A percentile compares a stretch with the other conserved stretches of the same genome.
Evolutionary conservation across 2,329 filamentous ascomycete genomes (phyloP).

Genomic region (Ophiostoma piceae): DNA sequence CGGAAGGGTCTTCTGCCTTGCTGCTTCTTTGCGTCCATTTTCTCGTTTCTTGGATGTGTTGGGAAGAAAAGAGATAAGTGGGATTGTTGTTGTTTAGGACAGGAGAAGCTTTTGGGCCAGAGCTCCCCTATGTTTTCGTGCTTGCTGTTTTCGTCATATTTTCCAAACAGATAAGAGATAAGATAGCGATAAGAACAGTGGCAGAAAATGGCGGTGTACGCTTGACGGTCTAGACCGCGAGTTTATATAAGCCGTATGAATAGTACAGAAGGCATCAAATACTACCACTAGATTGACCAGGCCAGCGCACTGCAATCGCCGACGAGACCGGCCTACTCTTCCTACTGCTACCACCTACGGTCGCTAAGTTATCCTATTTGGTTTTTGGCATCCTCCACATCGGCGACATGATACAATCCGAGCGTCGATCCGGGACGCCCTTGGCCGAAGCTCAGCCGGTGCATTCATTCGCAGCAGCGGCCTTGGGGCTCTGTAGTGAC

Average conservation of each 20-base stretch:
- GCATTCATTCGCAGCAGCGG: neutral
- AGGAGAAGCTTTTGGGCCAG: neutral
- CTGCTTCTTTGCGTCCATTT: constrained; percentile 13
- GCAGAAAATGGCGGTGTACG: constrained; percentile 1
- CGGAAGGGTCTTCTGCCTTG: constrained; percentile 11
- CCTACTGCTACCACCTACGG: neutral
- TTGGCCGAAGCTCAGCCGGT: constrained; percentile 9
- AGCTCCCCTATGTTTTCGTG: neutral
- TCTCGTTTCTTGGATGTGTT: neutral
- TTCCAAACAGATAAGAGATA: constrained; percentile 14
- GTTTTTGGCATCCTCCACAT: neutral
- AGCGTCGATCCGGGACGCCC: neutral
- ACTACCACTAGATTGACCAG: neutral
- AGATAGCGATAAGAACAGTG: neutral
- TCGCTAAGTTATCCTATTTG: neutral
- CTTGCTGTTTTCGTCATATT: constrained; percentile 17
- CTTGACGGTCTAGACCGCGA: neutral
- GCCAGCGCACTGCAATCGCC: neutral
- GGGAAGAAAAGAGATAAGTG: neutral
- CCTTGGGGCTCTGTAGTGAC: neutral
- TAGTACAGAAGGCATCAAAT: neutral
- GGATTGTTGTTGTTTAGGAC: neutral
- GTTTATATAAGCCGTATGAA: neutral
- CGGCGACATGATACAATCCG: neutral
- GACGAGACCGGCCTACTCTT: neutral